Evolutionary conservation across 1,139 yeast genomes (phyloP), one percentile per base, ranked within the genome.

Genomic region (Yamadazyma dendronema): DNA sequence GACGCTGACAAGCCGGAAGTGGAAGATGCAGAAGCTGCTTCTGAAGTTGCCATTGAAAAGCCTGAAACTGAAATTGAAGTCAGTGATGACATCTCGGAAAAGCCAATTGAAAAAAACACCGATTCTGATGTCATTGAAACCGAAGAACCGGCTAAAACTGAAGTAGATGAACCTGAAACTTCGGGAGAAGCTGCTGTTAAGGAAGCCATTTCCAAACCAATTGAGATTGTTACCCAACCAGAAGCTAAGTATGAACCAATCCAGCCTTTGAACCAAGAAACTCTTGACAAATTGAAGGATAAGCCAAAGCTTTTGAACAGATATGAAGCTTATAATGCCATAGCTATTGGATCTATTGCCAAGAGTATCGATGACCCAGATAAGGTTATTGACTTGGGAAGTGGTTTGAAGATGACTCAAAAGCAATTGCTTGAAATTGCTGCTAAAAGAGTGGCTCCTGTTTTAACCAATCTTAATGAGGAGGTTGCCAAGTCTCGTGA

Each of bases 371-470:
- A 72, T 40, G 78, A 76, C 48, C 77, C 79, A 2, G 67, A 72
- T 46, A 68, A 74, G 53, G 57, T 72, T 22, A 59, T 77, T 45
- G 73, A 74, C 44, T 62, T 77, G 44, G 83, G 83, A 40, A 70
- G 76, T 31, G 82, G 82, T 11, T 65, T 76, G 54, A 65, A 59
- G 39, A 64, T 77, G 66, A 72, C 81, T 29, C 80, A 76, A 48
- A 72, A 71, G 39, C 79, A 77, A 54, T 69, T 77, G 47, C 63
- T 75, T 47, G 81, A 69, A 34, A 72, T 77, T 53, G 82, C 82
- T 17, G 75, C 77, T 30, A 63, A 62, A 46, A 67, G 82, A 49
- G 79, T 77, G 28, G 77, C 78, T 17, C 83, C 83, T 3, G 74
- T 77, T 23, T 62, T 77, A 50, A 62, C 71, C 31, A 65, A 59